A percentile compares a stretch with the other conserved stretches of the same genome.
Evolutionary conservation across 2,329 filamentous ascomycete species (phyloP).

Genomic region (Clonostachys sp.): DNA sequence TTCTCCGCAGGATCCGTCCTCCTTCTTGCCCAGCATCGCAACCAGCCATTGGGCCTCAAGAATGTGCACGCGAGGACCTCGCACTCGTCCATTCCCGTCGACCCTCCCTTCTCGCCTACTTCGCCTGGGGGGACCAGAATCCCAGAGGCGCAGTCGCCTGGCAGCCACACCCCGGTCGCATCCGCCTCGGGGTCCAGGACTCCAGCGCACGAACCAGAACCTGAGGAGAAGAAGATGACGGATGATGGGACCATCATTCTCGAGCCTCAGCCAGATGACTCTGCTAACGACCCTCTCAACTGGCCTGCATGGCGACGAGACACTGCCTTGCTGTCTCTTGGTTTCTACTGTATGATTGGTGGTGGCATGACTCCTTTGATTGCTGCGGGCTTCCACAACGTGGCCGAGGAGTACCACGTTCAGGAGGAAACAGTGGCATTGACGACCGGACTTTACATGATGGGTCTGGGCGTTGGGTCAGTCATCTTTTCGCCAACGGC

Average conservation of each 20-base stretch:
- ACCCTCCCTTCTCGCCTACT: constrained; percentile 20
- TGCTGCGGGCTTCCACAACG: constrained; percentile 82
- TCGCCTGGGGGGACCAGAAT: constrained; percentile 13
- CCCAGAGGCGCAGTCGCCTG: constrained; percentile 3
- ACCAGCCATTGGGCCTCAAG: constrained; percentile 54
- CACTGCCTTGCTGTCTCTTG: constrained; percentile 72
- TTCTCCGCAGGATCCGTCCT: constrained; percentile 48
- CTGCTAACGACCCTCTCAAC: constrained; percentile 85
- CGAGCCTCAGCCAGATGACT: constrained; percentile 88
- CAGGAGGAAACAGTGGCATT: constrained; percentile 70
- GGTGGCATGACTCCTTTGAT: constrained; percentile 89
- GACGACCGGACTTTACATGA: constrained; percentile 91
- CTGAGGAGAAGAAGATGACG: constrained; percentile 66
- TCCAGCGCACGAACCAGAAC: constrained; percentile 4
- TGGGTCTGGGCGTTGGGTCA: constrained; percentile 82
- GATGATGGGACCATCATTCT: constrained; percentile 79
- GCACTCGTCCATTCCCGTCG: constrained; percentile 49
- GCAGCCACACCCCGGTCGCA: neutral
- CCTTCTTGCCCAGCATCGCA: constrained; percentile 48
- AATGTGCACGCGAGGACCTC: constrained; percentile 54
- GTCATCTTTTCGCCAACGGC: constrained; percentile 85
- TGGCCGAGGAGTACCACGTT: constrained; percentile 63
- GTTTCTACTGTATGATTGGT: constrained; percentile 89
- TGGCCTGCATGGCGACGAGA: constrained; percentile 84
- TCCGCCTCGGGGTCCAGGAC: neutral